Evolutionary conservation across 352 stramenopile genomes (phyloP).

Genomic region (Aphanomyces invadans): DNA sequence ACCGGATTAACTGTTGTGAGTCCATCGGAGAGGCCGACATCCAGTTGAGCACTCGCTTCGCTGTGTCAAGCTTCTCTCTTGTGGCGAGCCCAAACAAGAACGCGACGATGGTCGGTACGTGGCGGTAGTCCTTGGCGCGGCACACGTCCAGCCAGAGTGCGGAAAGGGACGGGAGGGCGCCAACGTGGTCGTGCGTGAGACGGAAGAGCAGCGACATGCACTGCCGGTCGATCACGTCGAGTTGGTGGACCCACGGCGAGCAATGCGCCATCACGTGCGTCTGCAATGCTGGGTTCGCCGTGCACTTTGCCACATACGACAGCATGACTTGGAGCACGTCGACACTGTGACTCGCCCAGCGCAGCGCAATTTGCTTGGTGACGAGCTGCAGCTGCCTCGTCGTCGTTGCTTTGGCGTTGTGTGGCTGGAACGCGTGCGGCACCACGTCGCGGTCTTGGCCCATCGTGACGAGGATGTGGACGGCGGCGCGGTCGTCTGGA

Average conservation of each 20-base stretch:
- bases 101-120: background rate
- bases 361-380: background rate
- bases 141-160: conserved; percentile 8
- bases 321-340: conserved; percentile 9
- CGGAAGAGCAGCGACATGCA: conserved; percentile 16
- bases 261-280: background rate
- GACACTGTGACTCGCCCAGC: background rate
- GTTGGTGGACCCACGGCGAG: background rate
- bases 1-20: background rate
- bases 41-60: background rate
- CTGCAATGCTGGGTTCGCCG: background rate
- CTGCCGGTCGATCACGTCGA: background rate
- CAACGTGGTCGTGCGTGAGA: conserved; percentile 5
- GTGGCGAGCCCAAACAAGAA: conserved; percentile 2
- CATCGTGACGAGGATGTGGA: conserved; percentile 11
- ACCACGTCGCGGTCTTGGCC: background rate
- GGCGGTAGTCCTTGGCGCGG: background rate
- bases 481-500: background rate
- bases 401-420: background rate
- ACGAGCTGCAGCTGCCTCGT: background rate
- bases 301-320: conserved; percentile 9
- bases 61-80: background rate
- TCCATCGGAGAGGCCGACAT: background rate
- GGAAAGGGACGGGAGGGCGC: background rate
- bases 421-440: background rate